Conservation (phyloP, 768 basidiomycete species). For the Lactifluus rugatus region DNA sequence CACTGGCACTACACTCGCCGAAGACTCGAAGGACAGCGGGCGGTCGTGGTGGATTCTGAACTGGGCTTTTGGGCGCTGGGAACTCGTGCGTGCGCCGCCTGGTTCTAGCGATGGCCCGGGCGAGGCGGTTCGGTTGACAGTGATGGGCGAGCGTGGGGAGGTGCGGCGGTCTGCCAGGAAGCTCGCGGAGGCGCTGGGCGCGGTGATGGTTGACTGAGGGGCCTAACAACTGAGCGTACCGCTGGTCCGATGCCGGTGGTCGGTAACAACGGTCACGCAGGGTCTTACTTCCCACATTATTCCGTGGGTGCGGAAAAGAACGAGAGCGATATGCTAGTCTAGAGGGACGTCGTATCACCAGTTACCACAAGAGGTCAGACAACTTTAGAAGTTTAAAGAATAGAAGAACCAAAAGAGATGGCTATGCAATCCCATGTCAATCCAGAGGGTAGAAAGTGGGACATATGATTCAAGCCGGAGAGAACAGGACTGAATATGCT, state of each 20-base stretch:
- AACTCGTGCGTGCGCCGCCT: constrained; percentile 37
- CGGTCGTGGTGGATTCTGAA: constrained; percentile 51
- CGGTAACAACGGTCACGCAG: too few species aligned
- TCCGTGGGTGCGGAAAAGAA: too few species aligned
- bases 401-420: too few species aligned
- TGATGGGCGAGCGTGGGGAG: constrained; percentile 88
- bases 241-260: not conserved
- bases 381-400: too few species aligned
- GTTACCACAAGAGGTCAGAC: too few species aligned
- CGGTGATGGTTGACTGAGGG: constrained; percentile 20
- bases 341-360: too few species aligned
- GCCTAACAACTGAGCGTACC: not conserved
- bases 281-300: too few species aligned
- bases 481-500: too few species aligned
- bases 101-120: not conserved
- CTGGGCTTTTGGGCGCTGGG: constrained; percentile 89
- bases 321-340: too few species aligned
- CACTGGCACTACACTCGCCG: constrained; percentile 22
- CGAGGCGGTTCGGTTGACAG: constrained; percentile 54
- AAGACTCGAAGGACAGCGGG: not conserved
- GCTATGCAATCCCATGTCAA: too few species aligned
- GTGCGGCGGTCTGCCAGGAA: constrained; percentile 46
- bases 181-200: constrained; percentile 42
- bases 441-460: too few species aligned
- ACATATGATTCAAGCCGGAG: too few species aligned